Base-by-base conservation (phyloP, 768 basidiomycete genomes). In the Omphalotus guepiniiformis region DNA sequence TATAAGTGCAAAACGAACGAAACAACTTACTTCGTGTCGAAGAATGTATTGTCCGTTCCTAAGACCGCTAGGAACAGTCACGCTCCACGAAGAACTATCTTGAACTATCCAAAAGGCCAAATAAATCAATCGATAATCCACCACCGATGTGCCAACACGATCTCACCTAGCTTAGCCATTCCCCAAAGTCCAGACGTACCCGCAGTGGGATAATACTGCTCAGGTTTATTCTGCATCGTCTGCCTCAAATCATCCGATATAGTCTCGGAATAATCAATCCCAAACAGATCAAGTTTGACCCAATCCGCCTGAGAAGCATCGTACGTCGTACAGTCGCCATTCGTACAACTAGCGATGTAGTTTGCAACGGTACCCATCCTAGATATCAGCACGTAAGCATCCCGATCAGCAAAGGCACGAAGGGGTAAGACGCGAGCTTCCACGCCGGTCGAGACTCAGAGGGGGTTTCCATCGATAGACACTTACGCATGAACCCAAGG, bases 401-500 rank as follows among this genome's bases (percentile, higher is more conserved):
- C 2, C 13, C 26, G 23, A 22, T 18, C 12, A 15, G 16, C 13
- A 28, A 8, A 18, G 34, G 15, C 8, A 21, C 5, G 4, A 19
- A 23, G 15, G 12, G 8, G 6, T 21, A 42, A 27, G 21, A 39
- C 19, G 16, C 12, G 16, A 23, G 18, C 12, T 39, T n/a, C n/a
- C n/a, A n/a, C n/a, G n/a, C n/a, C 19, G 29, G 21, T 4, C 27
- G 22, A 23, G 15, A 21, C 13, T 41, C 16, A 5, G 9, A 47
- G n/a, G 34, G 23, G 7, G 41, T 40, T 36, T 19, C 15, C 18
- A 39, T 40, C 13, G 34, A 36, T 22, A 42, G 26, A 12, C 27
- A 45, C 58, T 45, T 19, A 59, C 58, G 58, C 58, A 32, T 59
- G 58, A 19, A 59, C 56, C 58, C 58, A 59, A 36, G 58, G 56